A percentile compares a stretch with the other conserved stretches of the same genome.
phyloP scores from a whole-genome alignment of 768 basidiomycete species.

The Inosperma sp. region DNA sequence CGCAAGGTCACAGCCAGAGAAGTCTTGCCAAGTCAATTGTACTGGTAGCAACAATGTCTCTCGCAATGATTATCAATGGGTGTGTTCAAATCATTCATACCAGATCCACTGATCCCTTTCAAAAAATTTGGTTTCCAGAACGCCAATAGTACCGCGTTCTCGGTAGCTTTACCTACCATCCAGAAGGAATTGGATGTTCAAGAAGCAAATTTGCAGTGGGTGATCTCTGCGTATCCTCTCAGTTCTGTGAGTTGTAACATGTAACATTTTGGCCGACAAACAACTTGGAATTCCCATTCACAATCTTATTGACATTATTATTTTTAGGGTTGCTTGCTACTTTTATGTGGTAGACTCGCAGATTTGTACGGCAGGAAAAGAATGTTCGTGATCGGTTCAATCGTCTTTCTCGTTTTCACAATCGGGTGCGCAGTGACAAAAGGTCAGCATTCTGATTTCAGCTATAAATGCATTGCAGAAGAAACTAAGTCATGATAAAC shows the following conservation, averaged over 20 bases:
- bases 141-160: slow-evolving; percentile 42
- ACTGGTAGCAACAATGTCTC: too few relatives aligned
- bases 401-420: slow-evolving; percentile 49
- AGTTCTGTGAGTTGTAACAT: slow-evolving; percentile 46
- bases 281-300: background rate
- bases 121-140: too few relatives aligned
- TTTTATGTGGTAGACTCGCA: slow-evolving; percentile 71
- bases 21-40: too few relatives aligned
- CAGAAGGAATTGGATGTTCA: slow-evolving; percentile 43
- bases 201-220: slow-evolving; percentile 59
- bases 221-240: too few relatives aligned
- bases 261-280: background rate
- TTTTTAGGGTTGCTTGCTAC: slow-evolving; percentile 75
- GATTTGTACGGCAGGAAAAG: slow-evolving; percentile 77
- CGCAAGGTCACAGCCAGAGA: too few relatives aligned
- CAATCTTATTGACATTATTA: too few relatives aligned
- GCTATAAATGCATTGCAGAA: too few relatives aligned
- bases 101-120: too few relatives aligned
- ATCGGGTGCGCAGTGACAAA: slow-evolving; percentile 61
- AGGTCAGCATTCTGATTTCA: too few relatives aligned
- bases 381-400: slow-evolving; percentile 57
- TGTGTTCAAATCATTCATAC: too few relatives aligned
- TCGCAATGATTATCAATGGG: too few relatives aligned
- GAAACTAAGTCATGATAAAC: slow-evolving; percentile 32
- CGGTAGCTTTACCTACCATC: slow-evolving; percentile 51